Evolutionary conservation across 371 early-diverging fungal genomes (phyloP).

Genomic region (Capillidium rhysosporum): DNA sequence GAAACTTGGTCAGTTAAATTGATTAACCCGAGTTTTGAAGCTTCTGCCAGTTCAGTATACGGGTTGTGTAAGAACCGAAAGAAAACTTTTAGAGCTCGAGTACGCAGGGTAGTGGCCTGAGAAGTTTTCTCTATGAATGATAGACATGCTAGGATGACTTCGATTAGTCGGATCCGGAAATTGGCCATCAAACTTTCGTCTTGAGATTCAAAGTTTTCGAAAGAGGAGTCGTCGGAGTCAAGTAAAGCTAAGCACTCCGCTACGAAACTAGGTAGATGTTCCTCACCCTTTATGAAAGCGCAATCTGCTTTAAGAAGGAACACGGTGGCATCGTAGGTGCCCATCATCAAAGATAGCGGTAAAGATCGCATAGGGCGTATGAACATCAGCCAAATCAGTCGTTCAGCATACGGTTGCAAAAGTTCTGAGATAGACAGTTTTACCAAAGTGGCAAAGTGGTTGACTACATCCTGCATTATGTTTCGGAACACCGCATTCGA

Average conservation of each 20-base stretch:
- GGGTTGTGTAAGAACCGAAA: conserved; percentile 92
- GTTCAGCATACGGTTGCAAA: conserved; percentile 62
- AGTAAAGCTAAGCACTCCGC: conserved; percentile 87
- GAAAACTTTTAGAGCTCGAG: conserved; percentile 87
- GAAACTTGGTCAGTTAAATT: conserved; percentile 70
- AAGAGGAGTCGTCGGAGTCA: conserved; percentile 93
- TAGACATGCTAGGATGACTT: conserved; percentile 85
- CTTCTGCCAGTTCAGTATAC: conserved; percentile 82
- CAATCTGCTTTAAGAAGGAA: conserved; percentile 84
- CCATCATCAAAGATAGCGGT: conserved; percentile 92
- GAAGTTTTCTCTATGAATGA: conserved; percentile 59
- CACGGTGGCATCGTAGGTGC: conserved; percentile 93
- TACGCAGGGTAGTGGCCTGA: conserved; percentile 50
- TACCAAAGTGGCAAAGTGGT: conserved; percentile 56
- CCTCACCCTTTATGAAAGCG: conserved; percentile 63
- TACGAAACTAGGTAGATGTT: conserved; percentile 74
- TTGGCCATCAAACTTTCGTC: conserved; percentile 61
- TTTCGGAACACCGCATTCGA: conserved; percentile 77
- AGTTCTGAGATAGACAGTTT: conserved; percentile 65
- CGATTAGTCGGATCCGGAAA: conserved; percentile 85
- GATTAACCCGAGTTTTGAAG: conserved; percentile 80
- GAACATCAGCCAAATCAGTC: conserved; percentile 84
- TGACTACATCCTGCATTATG: conserved; percentile 63
- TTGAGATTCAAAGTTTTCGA: conserved; percentile 52
- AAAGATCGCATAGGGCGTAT: conserved; percentile 90